Evolutionary conservation across 345 rosid genomes (phyloP), one percentile per base, ranked within the genome.

Genomic region (Populus pruinosa): DNA sequence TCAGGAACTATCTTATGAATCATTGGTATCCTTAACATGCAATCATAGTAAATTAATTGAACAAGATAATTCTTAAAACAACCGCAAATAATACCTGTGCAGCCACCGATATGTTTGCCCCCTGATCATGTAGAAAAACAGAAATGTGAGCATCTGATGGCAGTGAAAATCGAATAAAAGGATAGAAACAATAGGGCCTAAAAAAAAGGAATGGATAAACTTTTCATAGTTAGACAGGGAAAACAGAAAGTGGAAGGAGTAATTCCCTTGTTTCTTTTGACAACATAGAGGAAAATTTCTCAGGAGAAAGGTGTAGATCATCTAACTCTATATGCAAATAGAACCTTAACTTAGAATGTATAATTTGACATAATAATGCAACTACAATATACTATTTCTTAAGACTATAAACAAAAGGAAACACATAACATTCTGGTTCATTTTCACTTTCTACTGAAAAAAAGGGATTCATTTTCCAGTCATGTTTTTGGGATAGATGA

Each of bases 71-170:
- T 36, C n/a, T 6, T 5, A 25, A 38, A 31, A 33, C 39, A 64
- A 2, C 49, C 16, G 9, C 4, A 38, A 72, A 36, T 68, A 67
- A 14, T 59, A 93, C 99, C 99, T 89, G 98, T 84, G 84, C 96
- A 96, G 72, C 99, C 98, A 21, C 99, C 98, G 25, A 96, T 85
- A 83, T 93, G 99, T 76, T 91, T 88, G 47, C 96, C 97, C 50
- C 99, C 99, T 96, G 92, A n/a, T 79, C 73, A 86, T 62, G 62
- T 63, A 79, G 38, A 69, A 47, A 29, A 76, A 69, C 44, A 79
- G 66, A 55, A 56, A 53, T 33, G 23, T 71, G 7, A 67, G 72
- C 50, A 72, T 63, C 59, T 43, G 38, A 36, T 72, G 76, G 55
- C 31, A 55, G 7, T 44, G 43, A 36, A 55, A 33, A 62, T 38